These are phyloP conservation scores for Aspergillus neoniger DNA, from an alignment of 2,329 filamentous ascomycete genomes.

Conservation along the genomic window DNA sequence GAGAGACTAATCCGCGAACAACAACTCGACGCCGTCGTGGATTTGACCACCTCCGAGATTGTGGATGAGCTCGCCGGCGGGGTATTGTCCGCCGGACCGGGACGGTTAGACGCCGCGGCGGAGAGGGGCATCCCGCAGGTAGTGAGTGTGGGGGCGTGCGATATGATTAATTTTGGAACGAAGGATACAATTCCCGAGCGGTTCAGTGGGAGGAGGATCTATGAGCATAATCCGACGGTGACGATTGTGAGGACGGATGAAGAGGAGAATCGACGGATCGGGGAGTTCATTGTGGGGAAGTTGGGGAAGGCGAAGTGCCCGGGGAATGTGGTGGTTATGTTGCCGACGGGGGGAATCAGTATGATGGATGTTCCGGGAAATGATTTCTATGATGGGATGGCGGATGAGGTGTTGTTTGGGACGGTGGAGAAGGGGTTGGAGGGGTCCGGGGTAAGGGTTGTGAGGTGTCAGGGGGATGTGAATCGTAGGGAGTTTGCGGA, in stretches of 20 bases:
- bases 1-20: constrained; percentile 62
- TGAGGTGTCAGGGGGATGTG: constrained; percentile 47
- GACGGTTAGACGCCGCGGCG: constrained; percentile 60
- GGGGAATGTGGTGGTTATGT: constrained; percentile 55
- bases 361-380: constrained; percentile 57
- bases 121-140: constrained; percentile 60
- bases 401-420: constrained; percentile 51
- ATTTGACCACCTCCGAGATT: constrained; percentile 72
- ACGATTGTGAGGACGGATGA: constrained; percentile 66
- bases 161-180: constrained; percentile 67
- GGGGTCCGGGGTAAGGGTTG: constrained; percentile 52
- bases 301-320: constrained; percentile 47
- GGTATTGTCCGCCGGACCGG: constrained; percentile 60
- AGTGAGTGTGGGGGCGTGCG: constrained; percentile 57
- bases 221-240: constrained; percentile 66
- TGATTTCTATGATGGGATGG: constrained; percentile 55
- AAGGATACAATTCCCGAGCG: constrained; percentile 56
- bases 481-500: constrained; percentile 36
- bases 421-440: constrained; percentile 53
- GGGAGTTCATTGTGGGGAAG: constrained; percentile 57
- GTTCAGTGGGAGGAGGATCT: constrained; percentile 53
- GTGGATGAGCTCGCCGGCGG: constrained; percentile 66
- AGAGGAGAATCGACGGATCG: constrained; percentile 61
- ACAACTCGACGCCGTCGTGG: constrained; percentile 65
- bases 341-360: constrained; percentile 64